These are phyloP conservation scores for Exophiala alcalophila DNA, from an alignment of 2,329 filamentous ascomycete species.

Conservation along the genomic window DNA sequence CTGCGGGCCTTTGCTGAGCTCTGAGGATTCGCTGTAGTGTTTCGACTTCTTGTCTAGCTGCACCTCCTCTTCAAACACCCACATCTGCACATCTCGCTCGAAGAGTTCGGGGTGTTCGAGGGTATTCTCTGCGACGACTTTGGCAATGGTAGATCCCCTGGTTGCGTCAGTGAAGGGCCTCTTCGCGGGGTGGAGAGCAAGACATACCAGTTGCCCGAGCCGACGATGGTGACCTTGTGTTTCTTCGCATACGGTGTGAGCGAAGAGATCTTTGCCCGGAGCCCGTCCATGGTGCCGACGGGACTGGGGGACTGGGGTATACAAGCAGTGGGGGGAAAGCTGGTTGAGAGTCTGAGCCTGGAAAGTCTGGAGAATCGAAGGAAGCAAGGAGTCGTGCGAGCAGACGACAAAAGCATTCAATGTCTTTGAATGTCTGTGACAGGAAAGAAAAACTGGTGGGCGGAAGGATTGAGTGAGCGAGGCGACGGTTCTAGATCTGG, in stretches of 20 bases:
- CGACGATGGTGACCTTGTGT: constrained; percentile 91
- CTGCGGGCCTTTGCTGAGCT: constrained; percentile 63
- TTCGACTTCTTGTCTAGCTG: constrained; percentile 68
- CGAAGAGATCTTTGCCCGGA: constrained; percentile 44
- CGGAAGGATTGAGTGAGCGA: too few species aligned
- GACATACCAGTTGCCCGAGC: constrained; percentile 89
- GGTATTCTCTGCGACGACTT: constrained; percentile 93
- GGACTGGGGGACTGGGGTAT: constrained; percentile 4
- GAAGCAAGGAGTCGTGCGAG: constrained; percentile 6
- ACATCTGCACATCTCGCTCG: constrained; percentile 91
- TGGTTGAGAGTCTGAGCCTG: constrained; percentile 6
- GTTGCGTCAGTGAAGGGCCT: neutral
- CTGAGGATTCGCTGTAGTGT: constrained; percentile 63
- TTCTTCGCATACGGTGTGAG: constrained; percentile 60
- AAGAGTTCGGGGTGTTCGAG: constrained; percentile 74
- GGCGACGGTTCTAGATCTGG: too few species aligned
- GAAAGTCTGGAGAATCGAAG: constrained; percentile 20
- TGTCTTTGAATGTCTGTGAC: too few species aligned
- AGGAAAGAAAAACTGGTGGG: too few species aligned
- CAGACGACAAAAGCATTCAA: constrained; percentile 22
- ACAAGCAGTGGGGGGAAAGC: neutral
- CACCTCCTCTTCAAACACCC: constrained; percentile 95
- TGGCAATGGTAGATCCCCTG: constrained; percentile 95
- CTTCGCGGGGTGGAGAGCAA: neutral
- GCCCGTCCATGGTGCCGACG: constrained; percentile 21